These are phyloP conservation scores for Neofusicoccum umdonicola DNA, from an alignment of 2,329 filamentous ascomycete genomes.

Conservation along the genomic window DNA sequence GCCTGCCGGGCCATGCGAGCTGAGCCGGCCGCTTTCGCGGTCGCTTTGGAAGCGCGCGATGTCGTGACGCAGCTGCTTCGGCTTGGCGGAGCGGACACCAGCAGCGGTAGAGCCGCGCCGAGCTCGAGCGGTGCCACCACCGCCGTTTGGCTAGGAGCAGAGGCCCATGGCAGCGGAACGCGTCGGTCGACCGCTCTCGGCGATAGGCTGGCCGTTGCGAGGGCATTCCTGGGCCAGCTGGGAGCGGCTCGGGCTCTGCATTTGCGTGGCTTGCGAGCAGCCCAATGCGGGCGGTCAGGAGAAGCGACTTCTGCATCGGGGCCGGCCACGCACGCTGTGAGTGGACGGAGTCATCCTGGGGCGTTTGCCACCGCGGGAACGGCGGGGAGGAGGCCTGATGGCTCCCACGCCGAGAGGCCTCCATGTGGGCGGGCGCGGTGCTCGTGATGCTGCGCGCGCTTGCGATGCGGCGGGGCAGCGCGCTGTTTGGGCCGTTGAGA, in stretches of 20 bases:
- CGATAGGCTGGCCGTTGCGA: conserved; percentile 13
- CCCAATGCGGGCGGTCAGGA: conserved; percentile 12
- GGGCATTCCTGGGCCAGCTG: conserved; percentile 3
- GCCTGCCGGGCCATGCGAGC: not conserved
- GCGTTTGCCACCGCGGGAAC: conserved; percentile 5
- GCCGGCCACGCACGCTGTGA: not conserved
- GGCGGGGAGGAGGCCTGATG: conserved; percentile 1
- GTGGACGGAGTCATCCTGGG: not conserved
- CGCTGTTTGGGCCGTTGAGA: not conserved
- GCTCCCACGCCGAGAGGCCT: not conserved
- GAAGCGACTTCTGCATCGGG: conserved; percentile 8
- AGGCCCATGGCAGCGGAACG: not conserved
- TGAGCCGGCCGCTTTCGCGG: not conserved
- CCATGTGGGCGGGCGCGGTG: not conserved
- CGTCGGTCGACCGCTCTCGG: not conserved
- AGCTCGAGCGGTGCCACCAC: not conserved
- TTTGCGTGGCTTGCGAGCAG: conserved; percentile 7
- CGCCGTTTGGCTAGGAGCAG: not conserved
- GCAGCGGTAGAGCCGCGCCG: conserved; percentile 12
- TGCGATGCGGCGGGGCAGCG: not conserved
- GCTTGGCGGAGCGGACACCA: conserved; percentile 1
- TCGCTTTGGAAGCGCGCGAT: not conserved
- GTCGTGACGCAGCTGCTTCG: conserved; percentile 3
- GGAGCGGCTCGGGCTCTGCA: conserved; percentile 5
- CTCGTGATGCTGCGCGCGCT: not conserved